A percentile compares a stretch with the other conserved stretches of the same genome.
phyloP scores from a whole-genome alignment of 106 monocot genomes.

The Alisma plantagoaquatica region DNA sequence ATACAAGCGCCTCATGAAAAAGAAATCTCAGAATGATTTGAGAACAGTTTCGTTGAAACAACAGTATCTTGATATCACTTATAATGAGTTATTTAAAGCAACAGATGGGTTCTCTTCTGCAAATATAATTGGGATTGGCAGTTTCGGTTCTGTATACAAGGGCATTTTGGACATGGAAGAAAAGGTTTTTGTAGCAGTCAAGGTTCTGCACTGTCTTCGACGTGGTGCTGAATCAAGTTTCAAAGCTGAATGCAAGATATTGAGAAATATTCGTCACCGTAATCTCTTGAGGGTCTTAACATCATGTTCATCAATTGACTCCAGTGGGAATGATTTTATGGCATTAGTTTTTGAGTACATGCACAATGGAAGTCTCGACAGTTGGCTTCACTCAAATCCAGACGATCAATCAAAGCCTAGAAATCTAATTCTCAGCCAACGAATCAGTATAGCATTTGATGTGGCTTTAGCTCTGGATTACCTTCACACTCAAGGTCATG shows the following conservation, averaged over 20 bases:
- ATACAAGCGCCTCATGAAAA: too few relatives aligned
- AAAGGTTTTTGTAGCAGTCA: neutral
- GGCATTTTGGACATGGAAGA: neutral
- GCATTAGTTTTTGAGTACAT: conserved; percentile 4
- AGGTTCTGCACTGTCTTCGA: neutral
- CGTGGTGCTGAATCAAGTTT: conserved; percentile 3
- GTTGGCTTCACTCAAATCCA: neutral
- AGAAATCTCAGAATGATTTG: neutral
- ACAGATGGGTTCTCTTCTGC: neutral
- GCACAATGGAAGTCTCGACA: conserved; percentile 2
- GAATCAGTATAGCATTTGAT: neutral
- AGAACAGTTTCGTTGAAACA: too few relatives aligned
- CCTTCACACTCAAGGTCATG: neutral
- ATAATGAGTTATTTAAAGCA: neutral
- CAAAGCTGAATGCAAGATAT: conserved; percentile 2
- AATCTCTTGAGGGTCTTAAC: conserved; percentile 2
- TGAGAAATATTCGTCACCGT: conserved; percentile 5
- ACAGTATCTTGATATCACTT: neutral
- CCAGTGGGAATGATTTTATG: neutral
- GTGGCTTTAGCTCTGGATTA: neutral
- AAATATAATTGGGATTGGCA: conserved; percentile 5
- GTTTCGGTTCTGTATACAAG: conserved; percentile 8
- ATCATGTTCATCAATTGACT: conserved; percentile 1
- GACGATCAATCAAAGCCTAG: too few relatives aligned
- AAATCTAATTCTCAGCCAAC: too few relatives aligned